Percentiles rank a stretch among this genome's conserved stretches.
Conservation (phyloP, 2,329 filamentous ascomycete genomes). For the Xylariomycetidae sp. region DNA sequence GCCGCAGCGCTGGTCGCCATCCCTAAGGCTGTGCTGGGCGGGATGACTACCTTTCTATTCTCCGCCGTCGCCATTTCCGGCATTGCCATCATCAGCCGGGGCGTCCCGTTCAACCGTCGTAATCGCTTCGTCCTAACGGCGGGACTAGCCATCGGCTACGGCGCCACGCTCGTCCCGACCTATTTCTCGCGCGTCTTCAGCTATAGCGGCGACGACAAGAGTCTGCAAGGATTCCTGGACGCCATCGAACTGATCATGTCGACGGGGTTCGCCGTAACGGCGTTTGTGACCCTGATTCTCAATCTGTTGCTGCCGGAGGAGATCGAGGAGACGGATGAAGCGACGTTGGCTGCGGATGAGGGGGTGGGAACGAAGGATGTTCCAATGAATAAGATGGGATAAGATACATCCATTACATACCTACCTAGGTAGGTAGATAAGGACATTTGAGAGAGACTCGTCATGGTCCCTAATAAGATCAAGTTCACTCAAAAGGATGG, state of each 20-base stretch:
- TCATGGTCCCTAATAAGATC: no score
- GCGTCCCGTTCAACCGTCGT: slow-evolving; percentile 67
- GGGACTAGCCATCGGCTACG: slow-evolving; percentile 66
- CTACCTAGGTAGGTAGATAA: no score
- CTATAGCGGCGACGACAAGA: slow-evolving; percentile 61
- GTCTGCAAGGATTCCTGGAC: slow-evolving; percentile 67
- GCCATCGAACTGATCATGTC: slow-evolving; percentile 68
- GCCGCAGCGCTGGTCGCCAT: slow-evolving; percentile 74
- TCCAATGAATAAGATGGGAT: slow-evolving; percentile 3
- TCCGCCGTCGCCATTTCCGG: slow-evolving; percentile 70
- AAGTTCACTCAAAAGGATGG: no score
- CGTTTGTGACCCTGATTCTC: slow-evolving; percentile 64
- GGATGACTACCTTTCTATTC: slow-evolving; percentile 79
- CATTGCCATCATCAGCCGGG: slow-evolving; percentile 65
- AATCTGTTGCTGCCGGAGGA: slow-evolving; percentile 71
- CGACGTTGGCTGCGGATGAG: slow-evolving; percentile 13
- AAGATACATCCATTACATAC: no score
- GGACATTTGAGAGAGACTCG: no score
- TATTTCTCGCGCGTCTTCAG: slow-evolving; percentile 70
- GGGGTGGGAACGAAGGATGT: slow-evolving; percentile 11
- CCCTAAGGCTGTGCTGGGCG: slow-evolving; percentile 58
- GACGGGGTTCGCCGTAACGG: slow-evolving; percentile 70
- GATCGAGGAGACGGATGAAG: slow-evolving; percentile 52
- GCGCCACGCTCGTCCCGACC: slow-evolving; percentile 57
- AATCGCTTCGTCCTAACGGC: slow-evolving; percentile 79